Percentiles rank a stretch among this genome's conserved stretches.
phyloP scores from a whole-genome alignment of 2,329 filamentous ascomycete species.

The Fusarium sororula region DNA sequence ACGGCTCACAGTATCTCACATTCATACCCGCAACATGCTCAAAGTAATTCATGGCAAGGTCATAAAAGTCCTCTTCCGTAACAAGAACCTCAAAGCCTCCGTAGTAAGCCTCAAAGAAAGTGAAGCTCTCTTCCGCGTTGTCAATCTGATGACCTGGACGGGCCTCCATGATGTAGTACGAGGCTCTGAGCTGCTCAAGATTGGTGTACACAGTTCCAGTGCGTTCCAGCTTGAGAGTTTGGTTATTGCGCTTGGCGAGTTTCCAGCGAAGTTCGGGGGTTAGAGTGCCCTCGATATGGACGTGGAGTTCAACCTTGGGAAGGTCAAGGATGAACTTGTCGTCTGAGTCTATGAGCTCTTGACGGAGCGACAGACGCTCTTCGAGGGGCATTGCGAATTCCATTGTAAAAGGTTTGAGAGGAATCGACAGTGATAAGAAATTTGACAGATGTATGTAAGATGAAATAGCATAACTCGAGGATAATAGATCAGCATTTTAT shows the following conservation, averaged over 20 bases:
- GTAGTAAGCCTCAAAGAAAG: constrained; percentile 78
- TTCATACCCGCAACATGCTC: constrained; percentile 67
- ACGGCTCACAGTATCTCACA: constrained; percentile 77
- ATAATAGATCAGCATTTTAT: background rate
- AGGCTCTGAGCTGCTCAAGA: constrained; percentile 13
- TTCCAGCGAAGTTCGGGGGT: constrained; percentile 73
- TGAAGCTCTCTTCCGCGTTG: constrained; percentile 37
- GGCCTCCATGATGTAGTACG: constrained; percentile 39
- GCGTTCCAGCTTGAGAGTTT: constrained; percentile 46
- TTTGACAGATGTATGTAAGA: background rate
- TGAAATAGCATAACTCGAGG: accelerated
- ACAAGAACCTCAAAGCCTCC: constrained; percentile 78
- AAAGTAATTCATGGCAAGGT: constrained; percentile 77
- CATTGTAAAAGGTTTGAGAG: accelerated
- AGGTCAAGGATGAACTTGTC: constrained; percentile 13
- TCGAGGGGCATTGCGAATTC: constrained; percentile 16
- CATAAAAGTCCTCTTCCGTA: constrained; percentile 72
- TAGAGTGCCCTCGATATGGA: constrained; percentile 79
- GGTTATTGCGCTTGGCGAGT: constrained; percentile 71
- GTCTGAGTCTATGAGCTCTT: constrained; percentile 6
- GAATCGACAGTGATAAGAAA: accelerated
- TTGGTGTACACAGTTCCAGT: constrained; percentile 7
- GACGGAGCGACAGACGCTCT: constrained; percentile 2
- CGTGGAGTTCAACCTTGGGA: constrained; percentile 29
- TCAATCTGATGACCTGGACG: constrained; percentile 37